phyloP scores from a whole-genome alignment of 331 rosid species.

The Malus hybrid region DNA sequence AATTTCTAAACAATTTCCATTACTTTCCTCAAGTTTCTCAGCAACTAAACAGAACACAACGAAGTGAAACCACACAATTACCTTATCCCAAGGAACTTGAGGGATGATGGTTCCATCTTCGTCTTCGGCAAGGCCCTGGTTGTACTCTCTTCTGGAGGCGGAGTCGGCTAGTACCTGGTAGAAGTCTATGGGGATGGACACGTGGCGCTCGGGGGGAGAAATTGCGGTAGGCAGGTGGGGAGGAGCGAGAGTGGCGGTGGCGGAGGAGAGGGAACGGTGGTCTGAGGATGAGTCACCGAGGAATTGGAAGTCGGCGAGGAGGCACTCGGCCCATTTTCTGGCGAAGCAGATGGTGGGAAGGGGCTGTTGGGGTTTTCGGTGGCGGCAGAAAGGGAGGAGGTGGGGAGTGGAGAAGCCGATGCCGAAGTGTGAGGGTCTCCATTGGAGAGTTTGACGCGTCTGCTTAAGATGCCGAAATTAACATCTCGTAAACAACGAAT shows the following conservation, averaged over 20 bases:
- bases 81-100: slow-evolving; percentile 86
- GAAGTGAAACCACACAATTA: neutral
- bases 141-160: slow-evolving; percentile 69
- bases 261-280: slow-evolving; percentile 17
- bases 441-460: neutral
- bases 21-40: neutral
- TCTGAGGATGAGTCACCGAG: slow-evolving; percentile 53
- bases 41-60: neutral
- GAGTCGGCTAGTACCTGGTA: slow-evolving; percentile 63
- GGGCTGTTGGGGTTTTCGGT: slow-evolving; percentile 22
- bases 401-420: slow-evolving; percentile 37
- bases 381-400: slow-evolving; percentile 5
- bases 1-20: neutral
- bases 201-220: slow-evolving; percentile 56
- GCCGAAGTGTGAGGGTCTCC: slow-evolving; percentile 45
- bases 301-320: slow-evolving; percentile 86
- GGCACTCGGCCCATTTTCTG: slow-evolving; percentile 94
- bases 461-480: slow-evolving; percentile 4
- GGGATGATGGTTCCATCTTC: slow-evolving; percentile 55
- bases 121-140: slow-evolving; percentile 57
- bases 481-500: neutral
- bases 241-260: slow-evolving; percentile 44
- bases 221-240: slow-evolving; percentile 30
- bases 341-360: slow-evolving; percentile 37
- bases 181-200: slow-evolving; percentile 68